Evolutionary conservation across 1,139 yeast genomes (phyloP).

Genomic region (Zygosaccharomyces pseudobailii): DNA sequence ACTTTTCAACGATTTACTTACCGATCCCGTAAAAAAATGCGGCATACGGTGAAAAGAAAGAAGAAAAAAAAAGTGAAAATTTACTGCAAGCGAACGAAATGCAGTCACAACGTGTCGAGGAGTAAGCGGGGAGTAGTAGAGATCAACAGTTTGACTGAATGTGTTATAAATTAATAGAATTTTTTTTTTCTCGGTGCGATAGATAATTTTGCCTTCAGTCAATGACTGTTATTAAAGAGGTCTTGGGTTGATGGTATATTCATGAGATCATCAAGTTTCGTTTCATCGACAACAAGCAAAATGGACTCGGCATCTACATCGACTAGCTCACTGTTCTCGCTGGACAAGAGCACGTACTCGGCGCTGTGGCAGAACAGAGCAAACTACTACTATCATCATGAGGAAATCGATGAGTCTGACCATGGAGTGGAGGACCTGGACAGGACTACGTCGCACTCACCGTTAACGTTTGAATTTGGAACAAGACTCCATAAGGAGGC

Average conservation of each 20-base stretch:
- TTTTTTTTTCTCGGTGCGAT: background rate
- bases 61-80: constrained; percentile 2
- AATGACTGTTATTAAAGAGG: background rate
- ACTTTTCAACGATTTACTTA: background rate
- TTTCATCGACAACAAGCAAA: background rate
- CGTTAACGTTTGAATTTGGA: constrained; percentile 10
- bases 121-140: constrained; percentile 3
- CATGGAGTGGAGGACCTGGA: constrained; percentile 4
- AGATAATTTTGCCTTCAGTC: background rate
- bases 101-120: constrained; percentile 3
- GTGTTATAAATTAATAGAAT: background rate
- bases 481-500: constrained; percentile 1
- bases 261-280: constrained; percentile 8
- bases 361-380: constrained; percentile 13
- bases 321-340: constrained; percentile 28
- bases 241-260: background rate
- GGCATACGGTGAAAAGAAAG: constrained; percentile 1
- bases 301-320: constrained; percentile 19
- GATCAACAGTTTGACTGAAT: constrained; percentile 1
- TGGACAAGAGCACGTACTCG: constrained; percentile 13
- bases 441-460: constrained; percentile 5
- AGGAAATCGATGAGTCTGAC: constrained; percentile 12
- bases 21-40: constrained; percentile 3
- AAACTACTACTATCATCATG: constrained; percentile 12
- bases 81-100: background rate